Evolutionary conservation across 192 early-diverging fungal genomes (phyloP).

Genomic region (Diversispora eburnea): DNA sequence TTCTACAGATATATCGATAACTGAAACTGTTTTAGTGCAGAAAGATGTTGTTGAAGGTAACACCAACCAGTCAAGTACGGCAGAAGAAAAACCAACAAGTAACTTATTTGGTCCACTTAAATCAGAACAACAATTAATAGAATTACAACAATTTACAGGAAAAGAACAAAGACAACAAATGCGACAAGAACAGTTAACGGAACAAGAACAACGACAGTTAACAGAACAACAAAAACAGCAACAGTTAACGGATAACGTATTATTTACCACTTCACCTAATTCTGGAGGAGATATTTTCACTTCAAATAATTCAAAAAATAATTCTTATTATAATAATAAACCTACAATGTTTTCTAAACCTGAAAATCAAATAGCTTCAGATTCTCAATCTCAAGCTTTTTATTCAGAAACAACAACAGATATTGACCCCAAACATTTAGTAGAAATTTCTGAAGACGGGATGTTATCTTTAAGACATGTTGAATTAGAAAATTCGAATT

Average conservation of each 20-base stretch:
- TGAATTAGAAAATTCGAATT: conserved; percentile 4
- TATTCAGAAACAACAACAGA: not conserved
- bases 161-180: no score
- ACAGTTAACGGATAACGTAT: no score
- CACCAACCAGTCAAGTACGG: not conserved
- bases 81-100: not conserved
- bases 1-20: not conserved
- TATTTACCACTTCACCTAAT: no score
- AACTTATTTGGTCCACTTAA: not conserved
- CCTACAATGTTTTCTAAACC: not conserved
- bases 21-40: not conserved
- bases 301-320: not conserved
- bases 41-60: conserved; percentile 13
- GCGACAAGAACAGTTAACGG: no score
- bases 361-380: not conserved
- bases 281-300: no score
- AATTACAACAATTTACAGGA: not conserved
- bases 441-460: conserved; percentile 17
- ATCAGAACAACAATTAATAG: not conserved
- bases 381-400: not conserved
- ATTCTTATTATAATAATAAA: no score
- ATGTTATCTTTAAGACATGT: not conserved
- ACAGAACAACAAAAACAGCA: no score
- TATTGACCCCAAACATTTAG: not conserved
- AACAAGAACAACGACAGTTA: no score